phyloP scores from a whole-genome alignment of 257 asterid species.

The Fraxinus pennsylvanica region DNA sequence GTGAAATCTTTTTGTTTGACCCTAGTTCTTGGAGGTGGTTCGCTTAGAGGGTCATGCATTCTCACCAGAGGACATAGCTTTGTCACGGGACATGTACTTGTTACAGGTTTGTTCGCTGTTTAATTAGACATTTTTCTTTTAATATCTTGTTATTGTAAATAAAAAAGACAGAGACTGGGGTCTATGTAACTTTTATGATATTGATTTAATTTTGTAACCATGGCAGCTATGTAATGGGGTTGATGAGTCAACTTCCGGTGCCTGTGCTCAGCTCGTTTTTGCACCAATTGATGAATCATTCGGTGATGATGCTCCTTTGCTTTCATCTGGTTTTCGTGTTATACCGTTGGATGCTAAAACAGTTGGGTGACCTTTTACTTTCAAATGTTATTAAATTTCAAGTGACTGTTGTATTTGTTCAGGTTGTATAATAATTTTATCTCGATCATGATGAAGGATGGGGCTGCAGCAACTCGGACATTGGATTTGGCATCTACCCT shows the following conservation, averaged over 20 bases:
- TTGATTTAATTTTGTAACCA: conserved; percentile 12
- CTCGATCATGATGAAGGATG: conserved; percentile 50
- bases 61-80: conserved; percentile 70
- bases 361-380: conserved; percentile 49
- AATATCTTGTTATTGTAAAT: background rate
- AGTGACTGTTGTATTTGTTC: background rate
- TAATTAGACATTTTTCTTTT: background rate
- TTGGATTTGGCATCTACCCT: conserved; percentile 87
- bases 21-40: conserved; percentile 79
- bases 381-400: background rate
- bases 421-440: background rate
- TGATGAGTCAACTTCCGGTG: conserved; percentile 70
- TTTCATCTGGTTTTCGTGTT: conserved; percentile 91
- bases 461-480: conserved; percentile 60
- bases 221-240: conserved; percentile 80
- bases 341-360: conserved; percentile 86
- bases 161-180: background rate
- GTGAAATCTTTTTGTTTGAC: background rate
- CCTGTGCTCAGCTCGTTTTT: conserved; percentile 92
- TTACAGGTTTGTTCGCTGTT: conserved; percentile 53
- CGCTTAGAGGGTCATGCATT: conserved; percentile 78
- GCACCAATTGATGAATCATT: conserved; percentile 92
- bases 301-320: conserved; percentile 86
- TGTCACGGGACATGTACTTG: conserved; percentile 82
- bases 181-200: background rate